Evolutionary conservation across 1,284 basidiomycete genomes (phyloP).

Genomic region (Ustilago vetiveriae): DNA sequence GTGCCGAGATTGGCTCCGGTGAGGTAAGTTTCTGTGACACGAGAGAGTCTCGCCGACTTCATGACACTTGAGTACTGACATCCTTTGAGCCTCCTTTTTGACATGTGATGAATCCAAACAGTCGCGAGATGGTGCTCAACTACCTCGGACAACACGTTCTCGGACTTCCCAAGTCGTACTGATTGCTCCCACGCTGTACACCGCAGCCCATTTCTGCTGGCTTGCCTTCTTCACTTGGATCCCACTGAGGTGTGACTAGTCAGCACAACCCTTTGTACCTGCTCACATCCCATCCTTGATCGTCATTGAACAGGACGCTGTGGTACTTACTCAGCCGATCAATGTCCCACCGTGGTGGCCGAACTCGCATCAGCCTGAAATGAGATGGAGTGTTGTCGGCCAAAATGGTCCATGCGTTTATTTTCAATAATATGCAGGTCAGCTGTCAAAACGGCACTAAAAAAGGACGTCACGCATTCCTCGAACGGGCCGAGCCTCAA

Average conservation of each 20-base stretch:
- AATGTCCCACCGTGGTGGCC: background rate
- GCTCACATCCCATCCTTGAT: background rate
- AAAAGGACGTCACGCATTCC: too few species aligned
- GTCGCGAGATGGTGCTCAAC: constrained; percentile 65
- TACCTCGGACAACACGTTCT: constrained; percentile 50
- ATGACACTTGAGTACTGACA: constrained; percentile 3
- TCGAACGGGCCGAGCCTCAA: background rate
- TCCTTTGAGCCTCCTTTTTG: background rate
- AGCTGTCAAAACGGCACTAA: background rate
- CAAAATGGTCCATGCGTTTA: background rate
- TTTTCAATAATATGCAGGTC: background rate
- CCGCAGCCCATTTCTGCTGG: too few species aligned
- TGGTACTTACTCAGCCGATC: background rate
- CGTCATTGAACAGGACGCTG: background rate
- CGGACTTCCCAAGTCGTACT: constrained; percentile 55
- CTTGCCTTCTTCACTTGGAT: too few species aligned
- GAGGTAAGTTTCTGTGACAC: constrained; percentile 21
- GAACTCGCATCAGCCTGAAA: too few species aligned
- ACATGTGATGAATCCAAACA: constrained; percentile 21
- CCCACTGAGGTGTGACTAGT: too few species aligned
- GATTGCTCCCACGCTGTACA: background rate
- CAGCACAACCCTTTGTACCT: background rate
- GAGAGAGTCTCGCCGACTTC: background rate
- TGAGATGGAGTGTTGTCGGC: too few species aligned
- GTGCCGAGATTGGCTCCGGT: constrained; percentile 63